Percentiles rank a stretch among this genome's conserved stretches.
phyloP scores from a whole-genome alignment of 352 stramenopile genomes.

The Phytopythium boreale region DNA sequence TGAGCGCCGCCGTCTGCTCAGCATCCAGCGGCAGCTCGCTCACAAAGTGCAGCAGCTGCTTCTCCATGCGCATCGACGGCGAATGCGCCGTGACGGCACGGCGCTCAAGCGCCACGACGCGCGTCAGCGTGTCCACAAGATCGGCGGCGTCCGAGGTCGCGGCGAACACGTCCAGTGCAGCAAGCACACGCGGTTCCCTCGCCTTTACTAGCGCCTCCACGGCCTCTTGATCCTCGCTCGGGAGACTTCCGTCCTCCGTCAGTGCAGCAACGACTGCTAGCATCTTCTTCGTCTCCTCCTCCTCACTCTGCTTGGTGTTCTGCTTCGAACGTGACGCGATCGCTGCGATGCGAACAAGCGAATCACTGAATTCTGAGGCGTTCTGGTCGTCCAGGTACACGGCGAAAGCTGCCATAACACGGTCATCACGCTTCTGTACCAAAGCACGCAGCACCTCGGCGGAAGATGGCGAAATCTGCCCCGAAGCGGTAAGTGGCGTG shows the following conservation, averaged over 20 bases:
- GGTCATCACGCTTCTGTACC: constrained; percentile 48
- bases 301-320: constrained; percentile 10
- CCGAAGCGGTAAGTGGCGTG: constrained; percentile 31
- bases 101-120: constrained; percentile 23
- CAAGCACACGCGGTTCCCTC: constrained; percentile 41
- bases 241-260: constrained; percentile 22
- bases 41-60: constrained; percentile 38
- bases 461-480: constrained; percentile 16
- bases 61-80: constrained; percentile 24
- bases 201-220: constrained; percentile 28
- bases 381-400: constrained; percentile 66
- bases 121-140: constrained; percentile 52
- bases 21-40: constrained; percentile 26
- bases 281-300: constrained; percentile 17
- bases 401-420: constrained; percentile 62
- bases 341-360: constrained; percentile 39
- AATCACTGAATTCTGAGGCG: constrained; percentile 61
- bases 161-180: constrained; percentile 53
- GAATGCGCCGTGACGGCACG: not conserved
- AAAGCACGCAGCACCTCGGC: constrained; percentile 41
- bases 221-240: constrained; percentile 14
- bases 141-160: constrained; percentile 46
- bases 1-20: constrained; percentile 29
- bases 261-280: constrained; percentile 26
- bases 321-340: constrained; percentile 3